A percentile compares a stretch with the other conserved stretches of the same genome.
phyloP scores from a whole-genome alignment of 768 basidiomycete genomes.

The Agrocybe chaxingu region DNA sequence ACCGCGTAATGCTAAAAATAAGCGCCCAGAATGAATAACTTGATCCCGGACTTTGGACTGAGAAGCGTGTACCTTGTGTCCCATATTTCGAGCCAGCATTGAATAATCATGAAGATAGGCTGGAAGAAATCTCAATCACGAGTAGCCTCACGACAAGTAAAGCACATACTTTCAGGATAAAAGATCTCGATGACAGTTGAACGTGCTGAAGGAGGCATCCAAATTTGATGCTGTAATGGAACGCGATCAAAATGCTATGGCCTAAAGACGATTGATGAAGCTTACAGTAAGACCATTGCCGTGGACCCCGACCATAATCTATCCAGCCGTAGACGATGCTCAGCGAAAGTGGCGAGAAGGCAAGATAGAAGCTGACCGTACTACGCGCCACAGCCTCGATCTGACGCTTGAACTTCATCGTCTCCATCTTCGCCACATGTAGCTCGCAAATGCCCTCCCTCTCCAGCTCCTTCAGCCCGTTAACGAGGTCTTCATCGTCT shows the following conservation, averaged over 20 bases:
- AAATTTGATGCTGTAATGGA: conserved; percentile 45
- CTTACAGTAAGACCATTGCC: conserved; percentile 57
- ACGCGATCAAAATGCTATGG: not conserved
- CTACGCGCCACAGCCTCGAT: conserved; percentile 18
- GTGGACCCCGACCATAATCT: conserved; percentile 37
- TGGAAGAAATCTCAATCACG: not conserved
- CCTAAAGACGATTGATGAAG: not conserved
- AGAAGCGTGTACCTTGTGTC: conserved; percentile 25
- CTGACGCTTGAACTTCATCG: conserved; percentile 15
- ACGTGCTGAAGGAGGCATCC: conserved; percentile 60
- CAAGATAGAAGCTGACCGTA: conserved; percentile 15
- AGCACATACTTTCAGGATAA: conserved; percentile 45
- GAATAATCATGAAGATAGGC: conserved; percentile 32
- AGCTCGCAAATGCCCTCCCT: conserved; percentile 19
- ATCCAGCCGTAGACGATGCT: not conserved
- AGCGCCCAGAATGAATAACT: not conserved
- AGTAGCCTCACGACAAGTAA: not conserved
- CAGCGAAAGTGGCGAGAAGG: not conserved
- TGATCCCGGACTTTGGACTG: not conserved
- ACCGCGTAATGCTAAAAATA: conserved; percentile 10
- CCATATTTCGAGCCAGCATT: conserved; percentile 33
- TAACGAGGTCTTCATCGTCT: conserved; percentile 18
- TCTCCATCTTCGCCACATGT: conserved; percentile 19
- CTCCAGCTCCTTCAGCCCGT: conserved; percentile 20
- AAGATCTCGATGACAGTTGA: conserved; percentile 72